Evolutionary conservation across 2,329 filamentous ascomycete genomes (phyloP).

Genomic region (Lasiodiplodia gonubiensis): DNA sequence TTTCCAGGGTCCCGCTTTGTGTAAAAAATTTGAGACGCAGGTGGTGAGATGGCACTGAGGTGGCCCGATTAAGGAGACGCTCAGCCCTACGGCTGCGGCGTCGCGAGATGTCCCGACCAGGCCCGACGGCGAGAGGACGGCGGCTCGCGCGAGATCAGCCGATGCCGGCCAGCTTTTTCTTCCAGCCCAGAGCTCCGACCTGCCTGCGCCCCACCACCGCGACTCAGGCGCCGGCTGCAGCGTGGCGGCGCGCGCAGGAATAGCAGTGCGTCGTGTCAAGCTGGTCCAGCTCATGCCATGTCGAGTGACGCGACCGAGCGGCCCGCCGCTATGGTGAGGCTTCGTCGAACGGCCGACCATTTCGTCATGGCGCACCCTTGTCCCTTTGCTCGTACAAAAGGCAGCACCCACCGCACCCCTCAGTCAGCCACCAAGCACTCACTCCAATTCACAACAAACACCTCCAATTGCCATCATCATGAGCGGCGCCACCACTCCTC

Average conservation of each 20-base stretch:
- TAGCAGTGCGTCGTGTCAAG: conserved; percentile 15
- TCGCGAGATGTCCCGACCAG: conserved; percentile 23
- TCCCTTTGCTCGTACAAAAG: conserved; percentile 23
- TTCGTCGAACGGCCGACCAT: conserved; percentile 4
- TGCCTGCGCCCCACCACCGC: conserved; percentile 7
- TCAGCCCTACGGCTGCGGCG: conserved; percentile 24
- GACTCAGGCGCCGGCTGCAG: background rate
- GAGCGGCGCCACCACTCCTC: conserved; percentile 28
- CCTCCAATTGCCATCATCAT: conserved; percentile 26
- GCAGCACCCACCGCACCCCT: background rate
- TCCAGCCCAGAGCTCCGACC: conserved; percentile 17
- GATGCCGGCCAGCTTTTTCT: conserved; percentile 25
- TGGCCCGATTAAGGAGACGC: conserved; percentile 25
- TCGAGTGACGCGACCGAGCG: conserved; percentile 22
- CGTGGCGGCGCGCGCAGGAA: conserved; percentile 18
- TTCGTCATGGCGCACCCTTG: conserved; percentile 27
- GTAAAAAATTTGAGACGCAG: conserved; percentile 22
- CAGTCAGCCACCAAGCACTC: background rate
- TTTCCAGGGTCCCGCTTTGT: conserved; percentile 20
- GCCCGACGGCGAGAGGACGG: background rate
- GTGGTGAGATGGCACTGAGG: conserved; percentile 21
- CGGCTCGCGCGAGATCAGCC: conserved; percentile 27
- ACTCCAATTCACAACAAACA: background rate
- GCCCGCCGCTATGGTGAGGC: conserved; percentile 6
- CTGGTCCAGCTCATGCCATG: conserved; percentile 26